Conservation (phyloP, 345 rosid species). For the Euphorbia peplus region DNA sequence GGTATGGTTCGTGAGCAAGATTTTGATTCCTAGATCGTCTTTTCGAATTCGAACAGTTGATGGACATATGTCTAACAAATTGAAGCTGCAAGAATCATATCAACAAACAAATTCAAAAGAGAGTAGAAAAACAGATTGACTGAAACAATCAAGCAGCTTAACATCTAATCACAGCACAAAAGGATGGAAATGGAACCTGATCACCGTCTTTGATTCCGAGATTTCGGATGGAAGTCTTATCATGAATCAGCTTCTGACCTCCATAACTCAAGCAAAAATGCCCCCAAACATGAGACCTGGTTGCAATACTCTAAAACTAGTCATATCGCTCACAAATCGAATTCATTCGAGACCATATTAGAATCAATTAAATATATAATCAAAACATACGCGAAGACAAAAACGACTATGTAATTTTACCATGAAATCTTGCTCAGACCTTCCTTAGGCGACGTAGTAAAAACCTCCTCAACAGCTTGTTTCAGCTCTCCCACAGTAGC, state of each 20-base stretch:
- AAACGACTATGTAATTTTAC: background rate
- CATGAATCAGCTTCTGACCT: constrained; percentile 19
- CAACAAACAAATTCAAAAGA: background rate
- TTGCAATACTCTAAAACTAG: background rate
- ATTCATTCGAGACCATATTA: background rate
- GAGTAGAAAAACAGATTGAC: background rate
- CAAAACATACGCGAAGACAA: background rate
- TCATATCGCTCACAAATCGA: background rate
- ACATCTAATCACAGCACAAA: background rate
- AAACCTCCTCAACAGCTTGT: constrained; percentile 17
- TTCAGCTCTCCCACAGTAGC: constrained; percentile 17
- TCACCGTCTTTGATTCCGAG: constrained; percentile 20
- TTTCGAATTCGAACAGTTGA: constrained; percentile 11
- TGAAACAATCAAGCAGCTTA: background rate
- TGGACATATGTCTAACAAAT: constrained; percentile 16
- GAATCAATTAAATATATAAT: background rate
- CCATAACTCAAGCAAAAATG: constrained; percentile 21
- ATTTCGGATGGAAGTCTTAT: constrained; percentile 10
- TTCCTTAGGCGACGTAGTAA: constrained; percentile 13
- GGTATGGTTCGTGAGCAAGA: constrained; percentile 4
- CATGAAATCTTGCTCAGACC: constrained; percentile 11
- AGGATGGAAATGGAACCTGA: constrained; percentile 6
- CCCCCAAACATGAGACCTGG: constrained; percentile 19
- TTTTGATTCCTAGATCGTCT: background rate
- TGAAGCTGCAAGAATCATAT: constrained; percentile 14